Evolutionary conservation across 2,329 filamentous ascomycete species (phyloP).

Genomic region (Botryotinia globosa): DNA sequence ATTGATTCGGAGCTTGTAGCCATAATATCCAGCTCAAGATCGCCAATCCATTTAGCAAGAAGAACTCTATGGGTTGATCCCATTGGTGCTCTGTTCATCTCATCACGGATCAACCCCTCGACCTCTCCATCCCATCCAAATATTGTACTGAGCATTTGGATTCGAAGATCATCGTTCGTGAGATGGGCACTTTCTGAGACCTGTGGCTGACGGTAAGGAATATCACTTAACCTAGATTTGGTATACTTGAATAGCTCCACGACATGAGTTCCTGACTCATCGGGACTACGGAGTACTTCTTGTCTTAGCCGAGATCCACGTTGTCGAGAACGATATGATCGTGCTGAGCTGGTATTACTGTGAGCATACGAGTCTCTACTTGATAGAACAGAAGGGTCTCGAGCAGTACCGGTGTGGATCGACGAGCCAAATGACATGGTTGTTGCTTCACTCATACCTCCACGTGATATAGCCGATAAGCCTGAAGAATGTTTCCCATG

Average conservation of each 20-base stretch:
- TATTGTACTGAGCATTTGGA: conserved; percentile 88
- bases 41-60: conserved; percentile 88
- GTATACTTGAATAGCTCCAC: conserved; percentile 85
- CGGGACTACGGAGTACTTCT: conserved; percentile 75
- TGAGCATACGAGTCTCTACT: conserved; percentile 56
- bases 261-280: conserved; percentile 58
- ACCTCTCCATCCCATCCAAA: conserved; percentile 94
- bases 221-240: conserved; percentile 73
- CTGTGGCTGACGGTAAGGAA: conserved; percentile 73
- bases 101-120: conserved; percentile 77
- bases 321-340: conserved; percentile 48
- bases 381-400: conserved; percentile 36
- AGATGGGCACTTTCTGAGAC: conserved; percentile 55
- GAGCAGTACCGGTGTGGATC: conserved; percentile 38
- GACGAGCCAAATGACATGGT: conserved; percentile 67
- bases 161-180: conserved; percentile 76
- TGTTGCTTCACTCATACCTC: conserved; percentile 58
- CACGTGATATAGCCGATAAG: conserved; percentile 50
- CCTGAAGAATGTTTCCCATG: conserved; percentile 35
- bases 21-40: conserved; percentile 79
- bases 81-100: conserved; percentile 69
- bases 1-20: conserved; percentile 78
- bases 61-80: conserved; percentile 78
- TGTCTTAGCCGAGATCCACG: conserved; percentile 68
- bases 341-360: conserved; percentile 42